Evolutionary conservation across 2,329 filamentous ascomycete genomes (phyloP), one percentile per base, ranked within the genome.

Genomic region (Tolypocladium guangdongense): DNA sequence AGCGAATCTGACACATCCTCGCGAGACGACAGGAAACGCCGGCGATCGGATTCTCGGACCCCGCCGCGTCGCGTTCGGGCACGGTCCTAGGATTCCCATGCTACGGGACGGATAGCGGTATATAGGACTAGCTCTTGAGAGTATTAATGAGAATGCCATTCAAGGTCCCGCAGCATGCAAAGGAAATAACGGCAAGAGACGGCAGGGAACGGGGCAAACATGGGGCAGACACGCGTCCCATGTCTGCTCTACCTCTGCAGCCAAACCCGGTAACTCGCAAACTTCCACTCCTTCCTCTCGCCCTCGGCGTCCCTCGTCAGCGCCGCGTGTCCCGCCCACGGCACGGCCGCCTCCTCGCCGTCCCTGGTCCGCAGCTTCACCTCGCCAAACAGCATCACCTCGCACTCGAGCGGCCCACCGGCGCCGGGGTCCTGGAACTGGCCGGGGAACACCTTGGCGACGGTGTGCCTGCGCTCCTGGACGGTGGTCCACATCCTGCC

Each of bases 401-500:
- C 73, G 41, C 62, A 59, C 50, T 56, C 62, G 20, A 20, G 33
- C 35, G 32, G 30, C 10, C 46, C 35, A 2, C 11, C 37, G 2
- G 16, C 49, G 41, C 52, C 53, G 52, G 46, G 58, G 49, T 58
- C 59, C n/a, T 57, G 41, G 53, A 74, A 74, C 4, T 55, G 55
- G 1, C 63, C 72, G 20, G 72, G 71, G 53, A 75, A 76, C 8
- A 74, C 70, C 59, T 72, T 72, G 33, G 59, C 59, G 30, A 74
- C 66, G 2, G 59, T 67, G 61, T 78, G 75, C 54, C 62, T 71
- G 39, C 75, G 65, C 38, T 66, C 63, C 53, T 62, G 59, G 22
- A 75, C 68, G 22, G 60, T 57, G 14, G 71, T 64, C 73, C 74
- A 75, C 74, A 77, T 78, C 27, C 66, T 62, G 20, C 57, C 56